Conservation (phyloP, 768 basidiomycete species). For the Mycena filopes region DNA sequence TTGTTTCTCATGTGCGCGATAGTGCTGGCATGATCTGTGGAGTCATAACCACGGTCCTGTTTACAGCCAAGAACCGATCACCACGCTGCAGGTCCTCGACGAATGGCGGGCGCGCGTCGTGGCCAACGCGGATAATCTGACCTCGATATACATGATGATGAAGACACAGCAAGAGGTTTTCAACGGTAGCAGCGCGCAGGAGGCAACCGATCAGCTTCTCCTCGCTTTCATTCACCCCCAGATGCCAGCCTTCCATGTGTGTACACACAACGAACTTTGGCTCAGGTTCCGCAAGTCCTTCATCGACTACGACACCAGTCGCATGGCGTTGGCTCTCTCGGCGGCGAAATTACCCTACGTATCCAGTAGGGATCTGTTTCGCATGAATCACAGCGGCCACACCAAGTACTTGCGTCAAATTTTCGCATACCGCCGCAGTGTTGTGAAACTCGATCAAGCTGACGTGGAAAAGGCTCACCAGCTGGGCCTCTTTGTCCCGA, state of each 20-base stretch:
- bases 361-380: neutral
- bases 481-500: neutral
- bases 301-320: neutral
- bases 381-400: neutral
- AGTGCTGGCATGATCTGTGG: neutral
- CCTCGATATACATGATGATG: slow-evolving; percentile 11
- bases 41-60: slow-evolving; percentile 5
- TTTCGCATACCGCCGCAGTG: neutral
- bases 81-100: neutral
- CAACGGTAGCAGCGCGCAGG: slow-evolving; percentile 38
- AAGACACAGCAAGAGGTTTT: slow-evolving; percentile 31
- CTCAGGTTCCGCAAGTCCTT: neutral
- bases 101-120: neutral
- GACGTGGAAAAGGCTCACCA: neutral
- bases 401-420: neutral
- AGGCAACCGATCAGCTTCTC: slow-evolving; percentile 32
- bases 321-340: neutral
- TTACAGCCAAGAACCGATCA: slow-evolving; percentile 8
- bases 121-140: neutral
- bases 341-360: neutral
- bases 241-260: slow-evolving; percentile 27
- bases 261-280: neutral
- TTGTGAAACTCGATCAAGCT: neutral
- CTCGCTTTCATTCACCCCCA: slow-evolving; percentile 30
- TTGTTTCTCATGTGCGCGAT: neutral